These are phyloP conservation scores for Eragrostis tef DNA, from an alignment of 202 grass and related monocot genomes.

Conservation along the genomic window DNA sequence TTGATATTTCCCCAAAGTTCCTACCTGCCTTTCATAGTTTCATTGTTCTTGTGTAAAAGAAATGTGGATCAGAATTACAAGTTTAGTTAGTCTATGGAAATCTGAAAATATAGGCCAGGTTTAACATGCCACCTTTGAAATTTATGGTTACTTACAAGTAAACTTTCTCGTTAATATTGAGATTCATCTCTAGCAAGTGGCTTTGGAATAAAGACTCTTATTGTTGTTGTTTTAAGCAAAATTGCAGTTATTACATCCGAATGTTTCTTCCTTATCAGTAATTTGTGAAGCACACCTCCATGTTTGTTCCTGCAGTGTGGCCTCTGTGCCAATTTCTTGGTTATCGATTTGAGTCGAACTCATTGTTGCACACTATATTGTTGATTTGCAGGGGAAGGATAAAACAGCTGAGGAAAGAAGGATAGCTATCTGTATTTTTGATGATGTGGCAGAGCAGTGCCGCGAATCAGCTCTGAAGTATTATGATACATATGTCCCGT, in stretches of 20 bases:
- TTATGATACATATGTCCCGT: slow-evolving; percentile 97
- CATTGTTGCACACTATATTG: neutral
- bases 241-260: neutral
- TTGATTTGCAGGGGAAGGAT: slow-evolving; percentile 80
- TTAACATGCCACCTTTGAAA: slow-evolving; percentile 23
- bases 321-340: neutral
- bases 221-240: neutral
- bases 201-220: neutral
- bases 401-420: slow-evolving; percentile 98
- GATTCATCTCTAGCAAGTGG: neutral
- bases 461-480: slow-evolving; percentile 85
- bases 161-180: neutral
- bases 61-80: neutral
- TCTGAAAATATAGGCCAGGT: neutral
- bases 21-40: neutral
- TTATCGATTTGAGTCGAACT: neutral
- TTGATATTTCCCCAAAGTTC: neutral
- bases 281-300: neutral
- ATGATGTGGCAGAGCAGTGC: slow-evolving; percentile 97
- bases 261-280: neutral
- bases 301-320: slow-evolving; percentile 8
- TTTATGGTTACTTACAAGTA: neutral
- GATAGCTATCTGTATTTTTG: slow-evolving; percentile 99
- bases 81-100: neutral
- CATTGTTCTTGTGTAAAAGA: slow-evolving; percentile 19